Percentiles rank a stretch among this genome's conserved stretches.
phyloP scores from a whole-genome alignment of 2,329 filamentous ascomycete genomes.

The Arthrobotrys megalospora region DNA sequence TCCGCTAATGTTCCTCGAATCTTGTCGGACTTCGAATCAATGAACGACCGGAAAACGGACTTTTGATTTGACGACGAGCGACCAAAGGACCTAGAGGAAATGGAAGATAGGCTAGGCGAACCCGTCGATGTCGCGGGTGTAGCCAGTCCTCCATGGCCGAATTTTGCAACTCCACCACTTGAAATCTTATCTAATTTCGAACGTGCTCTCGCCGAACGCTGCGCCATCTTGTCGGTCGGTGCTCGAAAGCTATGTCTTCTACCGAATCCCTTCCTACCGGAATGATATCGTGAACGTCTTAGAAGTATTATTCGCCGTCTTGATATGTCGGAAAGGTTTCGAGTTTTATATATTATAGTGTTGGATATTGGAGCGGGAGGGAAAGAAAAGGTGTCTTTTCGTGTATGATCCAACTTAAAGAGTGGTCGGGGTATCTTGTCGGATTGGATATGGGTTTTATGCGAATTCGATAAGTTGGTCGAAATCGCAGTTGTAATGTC shows the following conservation, averaged over 20 bases:
- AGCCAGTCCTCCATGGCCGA: conserved; percentile 62
- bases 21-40: conserved; percentile 64
- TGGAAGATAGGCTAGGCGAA: conserved; percentile 61
- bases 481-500: conserved; percentile 9
- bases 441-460: neutral
- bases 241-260: conserved; percentile 26
- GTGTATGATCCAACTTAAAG: conserved; percentile 47
- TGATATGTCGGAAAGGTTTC: conserved; percentile 31
- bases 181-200: conserved; percentile 64
- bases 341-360: conserved; percentile 24
- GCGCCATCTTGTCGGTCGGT: conserved; percentile 62
- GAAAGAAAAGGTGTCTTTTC: conserved; percentile 11
- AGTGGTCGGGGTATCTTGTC: conserved; percentile 20
- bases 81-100: conserved; percentile 59
- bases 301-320: conserved; percentile 16
- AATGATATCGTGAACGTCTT: conserved; percentile 36
- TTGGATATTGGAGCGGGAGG: neutral
- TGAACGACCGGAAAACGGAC: conserved; percentile 62
- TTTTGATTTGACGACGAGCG: conserved; percentile 61
- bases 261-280: conserved; percentile 33
- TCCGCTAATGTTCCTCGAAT: conserved; percentile 62
- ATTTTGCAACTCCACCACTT: conserved; percentile 62
- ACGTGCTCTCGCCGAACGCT: conserved; percentile 64
- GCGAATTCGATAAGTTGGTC: conserved; percentile 2
- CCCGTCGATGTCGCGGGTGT: conserved; percentile 63